These are phyloP conservation scores for Porcisia hertigi DNA, from an alignment of 208 protist genomes.

Conservation along the genomic window DNA sequence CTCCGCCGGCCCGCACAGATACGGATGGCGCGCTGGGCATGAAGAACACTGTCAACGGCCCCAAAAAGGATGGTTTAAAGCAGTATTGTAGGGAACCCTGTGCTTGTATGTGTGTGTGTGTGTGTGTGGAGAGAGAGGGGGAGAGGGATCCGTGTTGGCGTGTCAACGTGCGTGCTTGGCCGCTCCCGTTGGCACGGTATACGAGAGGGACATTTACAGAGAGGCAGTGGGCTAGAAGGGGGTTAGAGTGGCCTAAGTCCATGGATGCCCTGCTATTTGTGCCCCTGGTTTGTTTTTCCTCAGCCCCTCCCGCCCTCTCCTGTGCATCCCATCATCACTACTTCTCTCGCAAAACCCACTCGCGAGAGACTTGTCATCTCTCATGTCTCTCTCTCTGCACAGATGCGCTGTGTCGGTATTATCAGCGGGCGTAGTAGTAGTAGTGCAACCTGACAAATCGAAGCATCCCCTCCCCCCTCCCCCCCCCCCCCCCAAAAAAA, in stretches of 20 bases:
- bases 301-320: background rate
- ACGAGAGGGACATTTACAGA: background rate
- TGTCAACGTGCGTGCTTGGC: background rate
- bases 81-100: background rate
- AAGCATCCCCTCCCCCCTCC: too few species aligned
- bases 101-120: background rate
- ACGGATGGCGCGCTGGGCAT: background rate
- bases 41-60: background rate
- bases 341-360: background rate
- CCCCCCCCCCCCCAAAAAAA: too few species aligned
- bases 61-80: background rate
- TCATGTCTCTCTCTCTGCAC: background rate
- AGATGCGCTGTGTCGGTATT: background rate
- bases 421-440: background rate
- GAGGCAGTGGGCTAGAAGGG: background rate
- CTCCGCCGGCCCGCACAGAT: background rate
- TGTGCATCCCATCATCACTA: background rate
- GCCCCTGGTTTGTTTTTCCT: background rate
- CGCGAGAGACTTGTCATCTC: background rate
- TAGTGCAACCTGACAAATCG: too few species aligned
- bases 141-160: too few species aligned
- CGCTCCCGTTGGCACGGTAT: background rate
- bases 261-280: background rate
- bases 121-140: background rate
- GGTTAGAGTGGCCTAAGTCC: background rate